phyloP scores from a whole-genome alignment of 179 eudicot genomes.

The Beta corolliflora region DNA sequence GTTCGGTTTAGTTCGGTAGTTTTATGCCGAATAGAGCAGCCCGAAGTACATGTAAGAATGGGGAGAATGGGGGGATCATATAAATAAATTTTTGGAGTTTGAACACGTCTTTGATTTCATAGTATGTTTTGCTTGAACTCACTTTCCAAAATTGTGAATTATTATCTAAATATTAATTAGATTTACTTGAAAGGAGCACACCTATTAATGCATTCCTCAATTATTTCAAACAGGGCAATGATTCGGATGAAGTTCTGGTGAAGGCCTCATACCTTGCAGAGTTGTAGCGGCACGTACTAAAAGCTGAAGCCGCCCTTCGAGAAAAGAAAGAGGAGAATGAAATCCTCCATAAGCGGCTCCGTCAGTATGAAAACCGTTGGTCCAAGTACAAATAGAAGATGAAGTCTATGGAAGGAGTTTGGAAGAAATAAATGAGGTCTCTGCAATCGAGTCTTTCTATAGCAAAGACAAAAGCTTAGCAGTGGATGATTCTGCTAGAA shows the following conservation, averaged over 20 bases:
- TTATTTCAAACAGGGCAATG: conserved; percentile 55
- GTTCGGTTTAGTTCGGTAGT: too few species aligned
- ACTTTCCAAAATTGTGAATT: not conserved
- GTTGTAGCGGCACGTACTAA: conserved; percentile 81
- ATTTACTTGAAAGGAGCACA: not conserved
- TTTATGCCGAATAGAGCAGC: too few species aligned
- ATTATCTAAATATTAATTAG: not conserved
- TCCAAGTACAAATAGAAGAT: conserved; percentile 91
- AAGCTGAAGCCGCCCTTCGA: conserved; percentile 81
- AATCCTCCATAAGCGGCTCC: conserved; percentile 84
- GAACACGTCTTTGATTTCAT: not conserved
- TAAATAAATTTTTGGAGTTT: not conserved
- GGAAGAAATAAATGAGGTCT: conserved; percentile 99
- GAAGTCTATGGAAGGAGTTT: conserved; percentile 99
- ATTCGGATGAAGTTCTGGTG: conserved; percentile 75
- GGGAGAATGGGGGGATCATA: too few species aligned
- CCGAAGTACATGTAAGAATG: too few species aligned
- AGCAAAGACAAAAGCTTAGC: conserved; percentile 78
- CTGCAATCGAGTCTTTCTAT: conserved; percentile 95
- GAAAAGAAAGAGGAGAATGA: conserved; percentile 93
- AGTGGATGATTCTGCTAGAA: conserved; percentile 42
- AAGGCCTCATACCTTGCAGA: conserved; percentile 89
- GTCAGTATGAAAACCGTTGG: conserved; percentile 94
- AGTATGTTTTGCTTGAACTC: not conserved
- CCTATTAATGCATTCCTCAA: not conserved